Evolutionary conservation across 2,329 filamentous ascomycete genomes (phyloP), one percentile per base, ranked within the genome.

Genomic region (Pyrenochaeta sp.): DNA sequence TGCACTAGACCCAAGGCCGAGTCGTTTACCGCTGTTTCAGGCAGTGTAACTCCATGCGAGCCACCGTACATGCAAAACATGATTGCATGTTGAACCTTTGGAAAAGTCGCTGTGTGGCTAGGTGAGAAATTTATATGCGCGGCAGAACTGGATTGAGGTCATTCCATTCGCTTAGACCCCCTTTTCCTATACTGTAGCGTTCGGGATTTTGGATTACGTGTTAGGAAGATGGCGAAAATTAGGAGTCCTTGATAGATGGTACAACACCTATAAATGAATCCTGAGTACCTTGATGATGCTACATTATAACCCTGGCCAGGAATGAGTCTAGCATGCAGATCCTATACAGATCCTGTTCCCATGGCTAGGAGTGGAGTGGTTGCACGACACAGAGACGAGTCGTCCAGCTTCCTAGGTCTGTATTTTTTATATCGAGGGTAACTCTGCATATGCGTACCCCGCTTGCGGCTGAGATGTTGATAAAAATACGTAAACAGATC

Each of bases 1-100:
- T 35, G 31, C 37, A 30, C 46, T 50, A 57, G 32, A 43, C 45
- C 61, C 48, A 45, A 51, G 44, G 35, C 36, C 45, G 27, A 54
- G 31, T 47, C 50, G 49, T 53, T 47, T 44, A 33, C 32, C 18
- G 12, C 40, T 44, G 41, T 58, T 51, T 27, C 39, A 36, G 14
- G 47, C 14, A 35, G 45, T 33, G 32, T 41, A 11, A 49, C 33
- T 35, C 44, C 36, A 53, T 31, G 43, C 27, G 21, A 31, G 49
- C 10, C 31, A 49, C 55, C 35, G 50, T 50, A 47, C 29, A 46
- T 51, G 41, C 41, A 32, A 37, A 37, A 45, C 40, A 32, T 41
- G 45, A 45, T 31, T 40, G 43, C 49, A 33, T 54, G 47, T 21
- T 52, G 47, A 42, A 32, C 32, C 40, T 18, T 29, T 29, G 41